Evolutionary conservation across 2,329 filamentous ascomycete genomes (phyloP).

Genomic region (Verticillium zaregamsianum): DNA sequence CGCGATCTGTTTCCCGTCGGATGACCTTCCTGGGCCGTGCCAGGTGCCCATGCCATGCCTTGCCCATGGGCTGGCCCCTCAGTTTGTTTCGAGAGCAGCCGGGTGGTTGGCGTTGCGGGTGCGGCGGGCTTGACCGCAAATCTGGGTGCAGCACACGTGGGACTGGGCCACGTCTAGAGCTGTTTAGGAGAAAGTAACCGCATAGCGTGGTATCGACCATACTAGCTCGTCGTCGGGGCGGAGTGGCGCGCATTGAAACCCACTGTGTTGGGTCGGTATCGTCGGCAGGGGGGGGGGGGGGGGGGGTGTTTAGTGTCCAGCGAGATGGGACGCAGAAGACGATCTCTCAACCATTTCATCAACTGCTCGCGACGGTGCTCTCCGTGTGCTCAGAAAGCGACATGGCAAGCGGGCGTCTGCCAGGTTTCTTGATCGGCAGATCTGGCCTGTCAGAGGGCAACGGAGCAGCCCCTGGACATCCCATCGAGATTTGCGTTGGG

Average conservation of each 20-base stretch:
- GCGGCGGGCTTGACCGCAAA: not conserved
- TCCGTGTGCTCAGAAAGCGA: not conserved
- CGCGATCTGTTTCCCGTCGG: not conserved
- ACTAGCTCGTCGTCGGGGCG: slow-evolving; percentile 5
- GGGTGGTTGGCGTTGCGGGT: not conserved
- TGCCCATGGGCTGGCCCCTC: not conserved
- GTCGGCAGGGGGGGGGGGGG: not conserved
- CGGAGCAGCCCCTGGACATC: not conserved
- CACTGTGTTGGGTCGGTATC: slow-evolving; percentile 7
- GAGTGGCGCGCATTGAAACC: slow-evolving; percentile 11
- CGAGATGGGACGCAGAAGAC: not conserved
- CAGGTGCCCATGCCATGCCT: not conserved
- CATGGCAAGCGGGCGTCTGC: not conserved
- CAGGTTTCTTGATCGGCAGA: not conserved
- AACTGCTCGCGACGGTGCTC: not conserved
- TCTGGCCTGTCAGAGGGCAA: not conserved
- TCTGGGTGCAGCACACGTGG: slow-evolving; percentile 7
- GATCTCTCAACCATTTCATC: not conserved
- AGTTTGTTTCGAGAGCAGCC: not conserved
- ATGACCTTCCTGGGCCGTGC: not conserved
- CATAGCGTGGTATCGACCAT: not conserved
- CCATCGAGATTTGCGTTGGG: not conserved
- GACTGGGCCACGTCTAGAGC: slow-evolving; percentile 1
- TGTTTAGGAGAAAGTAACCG: slow-evolving; percentile 1
- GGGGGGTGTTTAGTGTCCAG: too few species aligned